A percentile compares a stretch with the other conserved stretches of the same genome.
These are phyloP conservation scores for Adansonia grandidieri DNA, from an alignment of 441 rosid genomes.

Conservation along the genomic window DNA sequence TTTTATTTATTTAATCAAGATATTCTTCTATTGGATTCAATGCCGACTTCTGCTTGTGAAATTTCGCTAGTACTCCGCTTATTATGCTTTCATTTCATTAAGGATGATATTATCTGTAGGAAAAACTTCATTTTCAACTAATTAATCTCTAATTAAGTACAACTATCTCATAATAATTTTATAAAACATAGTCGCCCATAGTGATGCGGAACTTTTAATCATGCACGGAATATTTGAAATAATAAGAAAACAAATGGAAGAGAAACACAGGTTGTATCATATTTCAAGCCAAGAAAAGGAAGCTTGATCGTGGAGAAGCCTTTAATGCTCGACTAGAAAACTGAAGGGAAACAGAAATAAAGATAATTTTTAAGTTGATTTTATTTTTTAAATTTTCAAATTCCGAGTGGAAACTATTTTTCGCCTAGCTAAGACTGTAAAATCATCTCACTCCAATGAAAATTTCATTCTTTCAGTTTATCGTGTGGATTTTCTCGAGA, in stretches of 20 bases:
- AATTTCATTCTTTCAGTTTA: background rate
- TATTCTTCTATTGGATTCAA: background rate
- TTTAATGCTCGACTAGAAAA: background rate
- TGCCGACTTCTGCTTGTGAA: background rate
- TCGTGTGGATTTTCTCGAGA: conserved; percentile 30
- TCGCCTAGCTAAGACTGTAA: background rate
- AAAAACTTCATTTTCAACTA: background rate
- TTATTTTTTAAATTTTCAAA: conserved; percentile 7
- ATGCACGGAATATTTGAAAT: conserved; percentile 9
- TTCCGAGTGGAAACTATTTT: background rate
- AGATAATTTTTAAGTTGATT: background rate
- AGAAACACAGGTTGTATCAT: background rate
- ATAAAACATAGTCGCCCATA: conserved; percentile 14
- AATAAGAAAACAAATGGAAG: background rate
- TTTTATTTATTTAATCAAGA: background rate
- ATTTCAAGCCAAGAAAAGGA: conserved; percentile 7
- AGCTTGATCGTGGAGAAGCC: background rate
- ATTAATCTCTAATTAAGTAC: conserved; percentile 11
- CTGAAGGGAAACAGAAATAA: conserved; percentile 3
- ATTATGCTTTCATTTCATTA: background rate
- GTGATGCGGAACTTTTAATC: conserved; percentile 3
- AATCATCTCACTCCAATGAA: background rate
- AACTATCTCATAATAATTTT: background rate
- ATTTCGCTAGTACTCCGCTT: background rate
- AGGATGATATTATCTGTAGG: background rate